Evolutionary conservation across 768 basidiomycete species (phyloP).

Genomic region (Ramaria rubella): DNA sequence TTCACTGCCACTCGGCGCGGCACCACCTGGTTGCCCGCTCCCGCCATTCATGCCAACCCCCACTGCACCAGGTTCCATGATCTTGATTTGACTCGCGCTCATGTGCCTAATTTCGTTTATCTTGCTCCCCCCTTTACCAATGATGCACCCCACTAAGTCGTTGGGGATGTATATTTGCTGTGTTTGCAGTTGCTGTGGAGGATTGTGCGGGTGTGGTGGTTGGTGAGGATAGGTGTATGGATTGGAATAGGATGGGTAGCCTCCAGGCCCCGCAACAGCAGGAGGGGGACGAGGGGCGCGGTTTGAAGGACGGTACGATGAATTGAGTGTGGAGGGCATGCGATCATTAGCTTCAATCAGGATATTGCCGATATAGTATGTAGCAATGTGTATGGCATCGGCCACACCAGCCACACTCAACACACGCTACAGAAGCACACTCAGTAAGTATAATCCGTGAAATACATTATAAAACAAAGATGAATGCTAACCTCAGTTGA

Average conservation of each 20-base stretch:
- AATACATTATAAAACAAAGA: slow-evolving; percentile 11
- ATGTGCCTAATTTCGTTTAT: slow-evolving; percentile 98
- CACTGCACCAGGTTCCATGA: slow-evolving; percentile 92
- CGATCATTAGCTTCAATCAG: slow-evolving; percentile 89
- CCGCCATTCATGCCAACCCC: slow-evolving; percentile 49
- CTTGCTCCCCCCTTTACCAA: slow-evolving; percentile 96
- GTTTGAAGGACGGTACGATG: slow-evolving; percentile 63
- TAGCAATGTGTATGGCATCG: slow-evolving; percentile 98
- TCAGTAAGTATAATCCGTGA: slow-evolving; percentile 17
- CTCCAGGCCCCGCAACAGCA: slow-evolving; percentile 20
- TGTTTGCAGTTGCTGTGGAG: slow-evolving; percentile 76
- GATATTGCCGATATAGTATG: slow-evolving; percentile 98
- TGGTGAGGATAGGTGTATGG: slow-evolving; percentile 42
- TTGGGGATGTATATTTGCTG: slow-evolving; percentile 99
- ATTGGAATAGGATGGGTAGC: slow-evolving; percentile 9
- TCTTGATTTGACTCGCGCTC: slow-evolving; percentile 95
- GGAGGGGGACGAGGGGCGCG: slow-evolving; percentile 37
- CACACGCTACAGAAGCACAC: too few species aligned
- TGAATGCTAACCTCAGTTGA: slow-evolving; percentile 81
- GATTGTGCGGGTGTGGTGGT: slow-evolving; percentile 28
- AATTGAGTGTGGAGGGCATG: slow-evolving; percentile 59
- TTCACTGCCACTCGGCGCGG: slow-evolving; percentile 62
- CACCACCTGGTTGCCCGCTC: slow-evolving; percentile 35
- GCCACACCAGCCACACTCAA: slow-evolving; percentile 97
- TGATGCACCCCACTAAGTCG: slow-evolving; percentile 93